phyloP scores from a whole-genome alignment of 2,329 filamentous ascomycete genomes.

The Microdochium bolleyi region DNA sequence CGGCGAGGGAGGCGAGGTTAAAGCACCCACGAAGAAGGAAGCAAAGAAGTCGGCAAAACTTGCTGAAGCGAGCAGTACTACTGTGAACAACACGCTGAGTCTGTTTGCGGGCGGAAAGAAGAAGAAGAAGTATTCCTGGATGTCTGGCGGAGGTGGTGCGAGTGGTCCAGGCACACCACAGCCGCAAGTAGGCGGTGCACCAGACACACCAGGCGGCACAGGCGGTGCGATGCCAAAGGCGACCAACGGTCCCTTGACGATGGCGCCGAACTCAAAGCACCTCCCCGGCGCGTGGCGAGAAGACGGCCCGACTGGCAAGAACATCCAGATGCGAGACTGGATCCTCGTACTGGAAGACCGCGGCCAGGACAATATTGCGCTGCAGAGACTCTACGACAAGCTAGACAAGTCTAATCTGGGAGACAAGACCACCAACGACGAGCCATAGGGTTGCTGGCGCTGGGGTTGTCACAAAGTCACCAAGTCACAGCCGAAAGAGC shows the following conservation, averaged over 20 bases:
- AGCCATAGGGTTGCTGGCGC: conserved; percentile 1
- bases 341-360: conserved; percentile 73
- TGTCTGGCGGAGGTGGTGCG: conserved; percentile 46
- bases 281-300: conserved; percentile 63
- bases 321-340: conserved; percentile 80
- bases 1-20: conserved; percentile 48
- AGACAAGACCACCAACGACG: conserved; percentile 7
- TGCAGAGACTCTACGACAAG: conserved; percentile 49
- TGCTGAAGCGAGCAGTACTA: conserved; percentile 71
- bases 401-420: conserved; percentile 38
- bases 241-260: conserved; percentile 47
- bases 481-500: not conserved
- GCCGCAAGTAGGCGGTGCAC: conserved; percentile 18
- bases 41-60: conserved; percentile 65
- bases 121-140: conserved; percentile 69
- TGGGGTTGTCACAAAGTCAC: conserved; percentile 3
- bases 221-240: conserved; percentile 38
- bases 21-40: conserved; percentile 81
- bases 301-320: conserved; percentile 65
- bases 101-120: conserved; percentile 59
- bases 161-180: conserved; percentile 46
- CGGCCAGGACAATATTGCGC: conserved; percentile 55
- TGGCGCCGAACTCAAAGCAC: not conserved
- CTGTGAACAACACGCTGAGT: conserved; percentile 75
- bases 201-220: conserved; percentile 24